A percentile compares a stretch with the other conserved stretches of the same genome.
Evolutionary conservation across 805 yeast species (phyloP).

Genomic region (Naumovozyma castellii): DNA sequence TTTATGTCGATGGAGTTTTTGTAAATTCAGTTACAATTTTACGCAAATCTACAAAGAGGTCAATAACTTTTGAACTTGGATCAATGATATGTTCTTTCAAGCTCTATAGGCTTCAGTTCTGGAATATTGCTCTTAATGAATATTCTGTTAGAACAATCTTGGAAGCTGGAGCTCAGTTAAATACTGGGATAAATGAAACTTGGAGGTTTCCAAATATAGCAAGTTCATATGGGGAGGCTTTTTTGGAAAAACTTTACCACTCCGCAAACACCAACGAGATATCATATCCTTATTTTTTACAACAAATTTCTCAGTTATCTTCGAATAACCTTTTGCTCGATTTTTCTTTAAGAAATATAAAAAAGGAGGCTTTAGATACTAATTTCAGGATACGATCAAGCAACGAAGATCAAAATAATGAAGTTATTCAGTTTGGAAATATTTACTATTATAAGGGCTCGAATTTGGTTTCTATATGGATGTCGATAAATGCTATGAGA

Average conservation of each 20-base stretch:
- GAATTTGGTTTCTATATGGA: conserved; percentile 12
- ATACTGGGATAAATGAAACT: background rate
- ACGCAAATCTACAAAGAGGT: conserved; percentile 4
- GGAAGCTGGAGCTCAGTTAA: background rate
- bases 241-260: conserved; percentile 2
- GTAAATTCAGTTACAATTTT: conserved; percentile 16
- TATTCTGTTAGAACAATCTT: background rate
- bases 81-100: conserved; percentile 28
- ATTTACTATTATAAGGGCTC: conserved; percentile 13
- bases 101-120: conserved; percentile 14
- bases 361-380: background rate
- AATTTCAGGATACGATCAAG: background rate
- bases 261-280: background rate
- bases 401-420: conserved; percentile 2
- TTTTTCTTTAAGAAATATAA: background rate
- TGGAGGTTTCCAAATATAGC: background rate
- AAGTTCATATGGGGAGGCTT: background rate
- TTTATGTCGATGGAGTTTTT: conserved; percentile 19
- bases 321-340: background rate
- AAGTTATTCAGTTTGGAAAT: conserved; percentile 7
- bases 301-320: background rate
- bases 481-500: conserved; percentile 12
- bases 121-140: conserved; percentile 4
- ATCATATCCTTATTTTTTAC: background rate
- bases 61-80: conserved; percentile 21